Evolutionary conservation across 441 rosid species (phyloP).

Genomic region (Flueggea neowawraea): DNA sequence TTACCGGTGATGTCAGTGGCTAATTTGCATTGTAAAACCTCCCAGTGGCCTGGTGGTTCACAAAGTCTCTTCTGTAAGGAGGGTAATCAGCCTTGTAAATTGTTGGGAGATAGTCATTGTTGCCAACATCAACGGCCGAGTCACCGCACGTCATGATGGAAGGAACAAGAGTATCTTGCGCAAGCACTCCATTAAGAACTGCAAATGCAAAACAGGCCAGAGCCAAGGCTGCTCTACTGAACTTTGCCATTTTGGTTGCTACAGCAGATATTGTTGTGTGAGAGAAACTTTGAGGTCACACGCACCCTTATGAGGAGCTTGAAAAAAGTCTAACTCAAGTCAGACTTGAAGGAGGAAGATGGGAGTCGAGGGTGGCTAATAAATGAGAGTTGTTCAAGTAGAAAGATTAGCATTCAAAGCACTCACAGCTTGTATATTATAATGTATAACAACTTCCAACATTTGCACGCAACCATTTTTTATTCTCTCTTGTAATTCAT

Average conservation of each 20-base stretch:
- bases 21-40: slow-evolving; percentile 88
- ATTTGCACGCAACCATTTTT: no score
- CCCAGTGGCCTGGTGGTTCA: slow-evolving; percentile 64
- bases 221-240: slow-evolving; percentile 7
- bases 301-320: no score
- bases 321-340: not conserved
- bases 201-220: slow-evolving; percentile 18
- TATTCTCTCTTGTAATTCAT: no score
- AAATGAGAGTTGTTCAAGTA: slow-evolving; percentile 32
- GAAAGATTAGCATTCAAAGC: slow-evolving; percentile 18
- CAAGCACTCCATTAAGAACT: slow-evolving; percentile 11
- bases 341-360: slow-evolving; percentile 17
- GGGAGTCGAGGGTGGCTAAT: slow-evolving; percentile 33
- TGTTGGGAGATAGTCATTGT: slow-evolving; percentile 81
- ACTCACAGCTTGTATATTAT: no score
- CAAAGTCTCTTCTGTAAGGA: slow-evolving; percentile 92
- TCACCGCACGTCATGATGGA: slow-evolving; percentile 80
- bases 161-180: slow-evolving; percentile 71
- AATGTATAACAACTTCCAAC: no score
- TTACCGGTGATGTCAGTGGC: slow-evolving; percentile 89
- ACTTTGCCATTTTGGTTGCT: slow-evolving; percentile 14
- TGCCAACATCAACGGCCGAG: slow-evolving; percentile 85
- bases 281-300: no score
- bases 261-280: no score
- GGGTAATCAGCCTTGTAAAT: slow-evolving; percentile 79